These are phyloP conservation scores for Phytophthora hybrid DNA, from an alignment of 352 stramenopile genomes.

Conservation along the genomic window DNA sequence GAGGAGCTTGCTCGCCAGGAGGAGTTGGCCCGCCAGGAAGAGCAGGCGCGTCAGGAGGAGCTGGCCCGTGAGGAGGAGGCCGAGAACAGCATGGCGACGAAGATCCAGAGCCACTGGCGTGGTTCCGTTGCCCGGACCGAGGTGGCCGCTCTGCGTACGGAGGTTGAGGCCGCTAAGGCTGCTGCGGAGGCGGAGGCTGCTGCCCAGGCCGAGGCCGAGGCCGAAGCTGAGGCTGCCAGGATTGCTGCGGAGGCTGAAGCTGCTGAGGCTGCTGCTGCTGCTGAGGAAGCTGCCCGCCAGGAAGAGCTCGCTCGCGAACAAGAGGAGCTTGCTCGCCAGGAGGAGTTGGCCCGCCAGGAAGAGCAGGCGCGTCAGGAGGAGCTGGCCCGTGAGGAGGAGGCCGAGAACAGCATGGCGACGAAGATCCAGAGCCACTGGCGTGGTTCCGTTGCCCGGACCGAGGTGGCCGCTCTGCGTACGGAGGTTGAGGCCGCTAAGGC, in stretches of 20 bases:
- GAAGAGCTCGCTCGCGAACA: background rate
- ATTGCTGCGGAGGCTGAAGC: constrained; percentile 1
- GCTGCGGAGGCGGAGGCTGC: constrained; percentile 8
- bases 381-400: no score
- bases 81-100: constrained; percentile 26
- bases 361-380: no score
- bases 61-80: no score
- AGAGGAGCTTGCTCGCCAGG: no score
- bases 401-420: no score
- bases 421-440: no score
- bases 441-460: no score
- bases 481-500: constrained; percentile 8
- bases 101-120: constrained; percentile 45
- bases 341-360: no score
- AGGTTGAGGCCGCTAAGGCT: constrained; percentile 10
- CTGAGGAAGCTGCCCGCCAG: background rate
- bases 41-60: no score
- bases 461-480: no score
- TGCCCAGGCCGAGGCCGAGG: background rate
- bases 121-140: constrained; percentile 21
- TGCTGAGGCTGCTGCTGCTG: constrained; percentile 1
- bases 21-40: no score
- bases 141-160: constrained; percentile 13
- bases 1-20: no score
- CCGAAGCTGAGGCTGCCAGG: constrained; percentile 5